These are phyloP conservation scores for Alternaria gaisen DNA, from an alignment of 2,329 filamentous ascomycete genomes.

Conservation along the genomic window DNA sequence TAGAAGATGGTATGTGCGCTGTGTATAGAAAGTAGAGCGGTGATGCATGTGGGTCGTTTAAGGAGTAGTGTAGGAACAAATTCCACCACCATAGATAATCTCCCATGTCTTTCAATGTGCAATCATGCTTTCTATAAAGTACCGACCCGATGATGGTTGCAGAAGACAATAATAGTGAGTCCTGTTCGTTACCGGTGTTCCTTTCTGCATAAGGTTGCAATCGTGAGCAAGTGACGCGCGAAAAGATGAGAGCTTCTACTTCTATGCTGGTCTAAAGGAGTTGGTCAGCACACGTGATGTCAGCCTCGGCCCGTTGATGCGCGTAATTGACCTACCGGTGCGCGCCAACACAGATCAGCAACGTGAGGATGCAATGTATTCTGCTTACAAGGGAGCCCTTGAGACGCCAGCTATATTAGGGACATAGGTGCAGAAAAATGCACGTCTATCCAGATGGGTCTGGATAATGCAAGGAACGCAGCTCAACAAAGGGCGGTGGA, in stretches of 20 bases:
- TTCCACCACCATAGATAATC: not conserved
- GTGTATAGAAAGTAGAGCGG: not conserved
- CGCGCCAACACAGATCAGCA: not conserved
- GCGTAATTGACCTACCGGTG: not conserved
- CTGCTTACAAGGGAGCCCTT: not conserved
- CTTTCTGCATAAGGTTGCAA: too few species aligned
- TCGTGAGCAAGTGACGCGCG: too few species aligned
- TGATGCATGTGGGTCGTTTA: not conserved
- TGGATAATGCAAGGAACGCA: not conserved
- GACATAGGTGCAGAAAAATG: not conserved
- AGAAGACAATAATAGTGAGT: too few species aligned
- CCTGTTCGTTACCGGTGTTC: too few species aligned
- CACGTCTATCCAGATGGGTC: not conserved
- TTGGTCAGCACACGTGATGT: not conserved
- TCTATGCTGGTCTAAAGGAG: not conserved
- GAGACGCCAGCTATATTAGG: not conserved
- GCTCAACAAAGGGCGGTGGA: constrained; percentile 17
- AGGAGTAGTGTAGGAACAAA: not conserved
- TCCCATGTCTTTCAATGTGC: not conserved
- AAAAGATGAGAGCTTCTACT: not conserved
- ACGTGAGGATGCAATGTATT: not conserved
- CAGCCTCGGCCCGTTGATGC: not conserved
- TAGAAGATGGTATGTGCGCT: not conserved
- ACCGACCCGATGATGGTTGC: not conserved
- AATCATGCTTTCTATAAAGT: not conserved